Base-by-base conservation (phyloP, 306 rosid genomes). In the Vigna mungo region DNA sequence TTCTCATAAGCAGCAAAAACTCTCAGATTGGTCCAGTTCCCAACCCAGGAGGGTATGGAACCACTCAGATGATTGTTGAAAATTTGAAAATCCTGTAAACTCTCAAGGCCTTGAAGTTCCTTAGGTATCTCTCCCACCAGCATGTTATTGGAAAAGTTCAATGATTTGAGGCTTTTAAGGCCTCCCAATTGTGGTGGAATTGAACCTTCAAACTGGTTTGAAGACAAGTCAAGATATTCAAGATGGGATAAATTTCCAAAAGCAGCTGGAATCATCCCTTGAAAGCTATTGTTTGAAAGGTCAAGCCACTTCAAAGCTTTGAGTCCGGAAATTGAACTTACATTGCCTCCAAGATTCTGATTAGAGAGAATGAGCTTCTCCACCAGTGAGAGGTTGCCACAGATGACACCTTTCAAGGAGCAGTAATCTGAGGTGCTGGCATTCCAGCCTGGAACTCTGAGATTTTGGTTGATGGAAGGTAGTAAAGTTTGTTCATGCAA, bases 171-270 rank as follows among this genome's bases (percentile, higher is more conserved):
- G 65, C 65, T 25, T 37, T 37, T 59, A 1, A 59, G 65, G 6
- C 16, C 39, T 12, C 65, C 65, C 18, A 59, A 59, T 25, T 25
- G 4, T 13, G 18, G 17, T 9, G 65, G 65, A 59, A 59, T 59
- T 59, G 65, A 59, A 59, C 39, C 65, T 13, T 59, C 65, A 59
- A 59, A 59, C 39, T 59, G 27, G 65, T 59, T 59, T 59, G 18
- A 59, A 59, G 65, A 59, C 39, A 59, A 25, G 65, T 59, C 65
- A 1, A 59, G 39, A 59, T 3, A 23, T 13, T 59, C 37, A 27
- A 59, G 65, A 59, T 59, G 15, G 23, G 63, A 23, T 21, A 56
- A 56, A 23, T 23, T 56, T 23, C n/a, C 63, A 56, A 56, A 23
- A 27, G 37, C 18, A 59, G 18, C 0, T 25, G 65, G 65, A 25